phyloP scores from a whole-genome alignment of 139 green algal species.

The Chlorokybus atmophyticus region DNA sequence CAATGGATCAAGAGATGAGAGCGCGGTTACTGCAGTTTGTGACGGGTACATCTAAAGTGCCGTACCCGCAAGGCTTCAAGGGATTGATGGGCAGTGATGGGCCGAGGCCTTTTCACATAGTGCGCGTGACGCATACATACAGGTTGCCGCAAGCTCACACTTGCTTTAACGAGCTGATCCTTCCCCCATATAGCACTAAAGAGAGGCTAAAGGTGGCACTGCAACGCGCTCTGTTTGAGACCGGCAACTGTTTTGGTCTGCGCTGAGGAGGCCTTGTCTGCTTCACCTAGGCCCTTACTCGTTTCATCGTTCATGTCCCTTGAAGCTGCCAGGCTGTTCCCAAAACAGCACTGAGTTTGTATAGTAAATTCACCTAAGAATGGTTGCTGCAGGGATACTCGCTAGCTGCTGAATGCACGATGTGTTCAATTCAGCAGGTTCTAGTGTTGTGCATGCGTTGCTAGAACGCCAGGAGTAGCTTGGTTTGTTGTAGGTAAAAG shows the following conservation, averaged over 20 bases:
- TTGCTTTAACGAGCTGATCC: conserved; percentile 78
- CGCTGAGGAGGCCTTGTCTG: too few species aligned
- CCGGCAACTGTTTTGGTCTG: neutral
- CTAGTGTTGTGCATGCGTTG: too few species aligned
- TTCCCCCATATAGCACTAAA: conserved; percentile 74
- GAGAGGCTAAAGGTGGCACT: conserved; percentile 73
- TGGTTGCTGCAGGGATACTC: too few species aligned
- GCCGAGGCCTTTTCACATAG: conserved; percentile 77
- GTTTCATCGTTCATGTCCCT: too few species aligned
- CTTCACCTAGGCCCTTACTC: too few species aligned
- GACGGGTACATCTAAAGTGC: conserved; percentile 74
- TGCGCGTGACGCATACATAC: conserved; percentile 27
- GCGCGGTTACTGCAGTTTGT: conserved; percentile 72
- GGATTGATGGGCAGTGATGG: conserved; percentile 69
- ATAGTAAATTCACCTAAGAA: too few species aligned
- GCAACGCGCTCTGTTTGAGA: conserved; percentile 46
- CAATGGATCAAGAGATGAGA: conserved; percentile 58
- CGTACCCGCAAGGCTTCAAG: conserved; percentile 71
- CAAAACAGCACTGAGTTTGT: too few species aligned
- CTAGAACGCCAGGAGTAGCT: too few species aligned
- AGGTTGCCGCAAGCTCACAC: conserved; percentile 73
- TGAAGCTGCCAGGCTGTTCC: too few species aligned
- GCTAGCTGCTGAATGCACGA: too few species aligned
- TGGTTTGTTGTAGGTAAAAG: too few species aligned
- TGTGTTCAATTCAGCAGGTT: too few species aligned